Percentiles rank a stretch among this genome's conserved stretches.
Conservation (phyloP, 2,329 filamentous ascomycete genomes). For the Blastomyces gilchristii region DNA sequence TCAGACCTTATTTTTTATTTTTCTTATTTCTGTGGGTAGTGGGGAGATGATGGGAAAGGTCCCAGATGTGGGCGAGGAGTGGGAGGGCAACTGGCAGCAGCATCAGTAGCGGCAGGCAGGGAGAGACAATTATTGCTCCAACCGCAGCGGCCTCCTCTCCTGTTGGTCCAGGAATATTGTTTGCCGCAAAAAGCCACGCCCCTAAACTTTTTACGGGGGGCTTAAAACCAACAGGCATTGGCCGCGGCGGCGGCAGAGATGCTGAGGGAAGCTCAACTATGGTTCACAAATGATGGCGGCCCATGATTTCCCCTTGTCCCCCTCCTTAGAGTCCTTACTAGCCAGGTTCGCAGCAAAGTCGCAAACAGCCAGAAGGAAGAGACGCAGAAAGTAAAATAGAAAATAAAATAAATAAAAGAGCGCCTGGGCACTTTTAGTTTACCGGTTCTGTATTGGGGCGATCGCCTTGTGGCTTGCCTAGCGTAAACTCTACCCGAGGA, state of each 20-base stretch:
- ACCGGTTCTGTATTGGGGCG: conserved; percentile 6
- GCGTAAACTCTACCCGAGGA: not conserved
- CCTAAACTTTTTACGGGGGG: conserved; percentile 3
- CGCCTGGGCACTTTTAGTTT: not conserved
- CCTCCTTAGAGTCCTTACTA: not conserved
- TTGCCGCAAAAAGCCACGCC: not conserved
- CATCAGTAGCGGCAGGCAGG: not conserved
- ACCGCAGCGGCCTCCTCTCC: not conserved
- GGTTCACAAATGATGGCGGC: conserved; percentile 6
- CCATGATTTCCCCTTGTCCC: not conserved
- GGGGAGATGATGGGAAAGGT: not conserved
- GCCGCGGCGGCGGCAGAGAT: conserved; percentile 3
- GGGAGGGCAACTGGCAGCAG: conserved; percentile 3
- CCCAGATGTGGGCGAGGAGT: conserved; percentile 1
- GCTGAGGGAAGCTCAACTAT: conserved; percentile 5
- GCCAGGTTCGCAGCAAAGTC: conserved; percentile 4
- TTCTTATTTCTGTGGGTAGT: not conserved
- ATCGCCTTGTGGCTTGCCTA: conserved; percentile 7
- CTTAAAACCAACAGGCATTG: conserved; percentile 4
- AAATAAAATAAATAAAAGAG: not conserved
- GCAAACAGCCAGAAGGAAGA: conserved; percentile 4
- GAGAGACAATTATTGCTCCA: not conserved
- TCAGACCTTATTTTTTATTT: conserved; percentile 2
- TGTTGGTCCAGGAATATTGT: conserved; percentile 1
- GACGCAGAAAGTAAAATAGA: not conserved